These are phyloP conservation scores for Leucogyrophana mollusca DNA, from an alignment of 768 basidiomycete genomes.

Conservation along the genomic window DNA sequence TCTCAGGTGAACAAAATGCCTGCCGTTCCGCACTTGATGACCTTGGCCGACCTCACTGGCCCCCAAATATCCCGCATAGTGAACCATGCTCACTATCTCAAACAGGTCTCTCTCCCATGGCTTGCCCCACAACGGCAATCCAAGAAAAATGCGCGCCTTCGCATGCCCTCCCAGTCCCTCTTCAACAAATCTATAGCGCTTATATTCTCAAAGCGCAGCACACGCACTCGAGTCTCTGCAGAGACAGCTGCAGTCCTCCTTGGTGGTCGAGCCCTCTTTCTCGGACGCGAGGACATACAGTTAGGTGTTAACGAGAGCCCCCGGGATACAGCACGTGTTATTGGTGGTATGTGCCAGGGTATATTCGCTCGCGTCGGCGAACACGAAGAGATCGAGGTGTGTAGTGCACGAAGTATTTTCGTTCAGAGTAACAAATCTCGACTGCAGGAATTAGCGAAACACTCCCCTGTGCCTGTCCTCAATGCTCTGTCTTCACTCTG, in stretches of 20 bases:
- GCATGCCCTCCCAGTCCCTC: constrained; percentile 70
- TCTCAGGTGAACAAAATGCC: no score
- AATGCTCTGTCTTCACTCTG: constrained; percentile 95
- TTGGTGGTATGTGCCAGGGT: constrained; percentile 94
- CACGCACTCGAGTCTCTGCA: constrained; percentile 84
- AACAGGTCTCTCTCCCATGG: constrained; percentile 65
- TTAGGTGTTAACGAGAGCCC: constrained; percentile 91
- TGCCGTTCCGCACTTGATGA: constrained; percentile 71
- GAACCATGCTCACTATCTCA: constrained; percentile 61
- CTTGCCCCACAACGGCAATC: constrained; percentile 46
- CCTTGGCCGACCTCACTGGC: constrained; percentile 82
- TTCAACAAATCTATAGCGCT: constrained; percentile 85
- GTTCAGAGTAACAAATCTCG: neutral
- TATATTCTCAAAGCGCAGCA: constrained; percentile 91
- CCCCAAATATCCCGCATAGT: constrained; percentile 71
- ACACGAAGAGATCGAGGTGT: constrained; percentile 89
- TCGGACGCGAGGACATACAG: constrained; percentile 90
- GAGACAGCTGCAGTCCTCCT: constrained; percentile 80
- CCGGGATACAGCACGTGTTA: constrained; percentile 82
- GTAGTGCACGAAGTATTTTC: constrained; percentile 17
- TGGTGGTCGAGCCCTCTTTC: constrained; percentile 88
- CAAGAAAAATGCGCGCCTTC: constrained; percentile 37
- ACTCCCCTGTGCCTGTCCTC: constrained; percentile 91
- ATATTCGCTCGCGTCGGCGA: constrained; percentile 95
- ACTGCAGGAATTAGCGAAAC: constrained; percentile 80